These are phyloP conservation scores for Hippophae rhamnoides DNA, from an alignment of 306 rosid genomes.

Conservation along the genomic window DNA sequence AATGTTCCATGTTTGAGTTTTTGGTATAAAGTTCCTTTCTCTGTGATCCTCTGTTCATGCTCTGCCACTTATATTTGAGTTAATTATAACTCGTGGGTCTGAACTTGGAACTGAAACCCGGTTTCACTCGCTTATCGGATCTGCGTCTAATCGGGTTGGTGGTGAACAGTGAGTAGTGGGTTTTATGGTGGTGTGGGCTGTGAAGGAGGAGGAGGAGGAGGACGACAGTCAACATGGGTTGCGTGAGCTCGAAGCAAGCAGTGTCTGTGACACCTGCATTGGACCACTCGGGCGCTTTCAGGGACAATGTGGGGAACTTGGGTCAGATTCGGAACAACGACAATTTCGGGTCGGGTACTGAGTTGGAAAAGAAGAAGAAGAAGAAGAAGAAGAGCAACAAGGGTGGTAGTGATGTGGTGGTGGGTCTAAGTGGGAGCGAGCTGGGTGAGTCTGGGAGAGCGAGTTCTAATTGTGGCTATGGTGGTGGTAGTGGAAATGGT, in stretches of 20 bases:
- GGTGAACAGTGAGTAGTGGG: not conserved
- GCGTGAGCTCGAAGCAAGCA: slow-evolving; percentile 77
- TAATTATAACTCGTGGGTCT: not conserved
- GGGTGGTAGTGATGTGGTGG: slow-evolving; percentile 30
- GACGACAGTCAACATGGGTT: slow-evolving; percentile 47
- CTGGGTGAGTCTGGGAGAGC: slow-evolving; percentile 69
- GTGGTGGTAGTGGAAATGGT: slow-evolving; percentile 10
- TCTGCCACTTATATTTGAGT: not conserved
- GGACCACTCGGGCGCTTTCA: slow-evolving; percentile 57
- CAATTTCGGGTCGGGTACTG: not conserved
- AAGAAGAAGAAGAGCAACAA: slow-evolving; percentile 9
- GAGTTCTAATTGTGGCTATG: slow-evolving; percentile 41
- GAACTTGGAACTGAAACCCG: not conserved
- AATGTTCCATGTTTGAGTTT: slow-evolving; percentile 19
- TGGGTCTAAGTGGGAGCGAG: slow-evolving; percentile 48
- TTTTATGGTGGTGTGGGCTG: slow-evolving; percentile 5
- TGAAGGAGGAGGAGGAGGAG: not conserved
- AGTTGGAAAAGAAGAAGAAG: slow-evolving; percentile 20
- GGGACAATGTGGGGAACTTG: slow-evolving; percentile 39
- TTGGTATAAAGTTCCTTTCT: slow-evolving; percentile 8
- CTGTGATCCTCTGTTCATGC: slow-evolving; percentile 1
- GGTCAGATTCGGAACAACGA: slow-evolving; percentile 29
- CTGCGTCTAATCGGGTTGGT: slow-evolving; percentile 14
- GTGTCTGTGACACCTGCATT: slow-evolving; percentile 89
- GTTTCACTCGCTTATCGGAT: slow-evolving; percentile 5